Conservation (phyloP, 1,284 basidiomycete species). For the Melampsora larici-populina region DNA sequence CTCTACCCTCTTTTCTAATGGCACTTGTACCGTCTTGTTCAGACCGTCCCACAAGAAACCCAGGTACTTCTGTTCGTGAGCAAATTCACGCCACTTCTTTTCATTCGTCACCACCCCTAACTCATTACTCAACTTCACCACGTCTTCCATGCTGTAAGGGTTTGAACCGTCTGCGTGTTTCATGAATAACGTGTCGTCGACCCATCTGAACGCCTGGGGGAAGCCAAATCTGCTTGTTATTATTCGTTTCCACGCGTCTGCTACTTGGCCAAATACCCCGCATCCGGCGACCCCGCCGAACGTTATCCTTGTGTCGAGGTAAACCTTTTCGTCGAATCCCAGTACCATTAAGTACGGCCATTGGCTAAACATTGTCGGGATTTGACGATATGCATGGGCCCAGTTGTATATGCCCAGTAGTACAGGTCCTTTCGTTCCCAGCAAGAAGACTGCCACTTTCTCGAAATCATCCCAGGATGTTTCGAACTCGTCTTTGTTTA, state of each 20-base stretch:
- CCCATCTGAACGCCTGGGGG: slow-evolving; percentile 2
- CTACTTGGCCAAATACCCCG: slow-evolving; percentile 2
- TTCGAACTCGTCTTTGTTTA: too few relatives aligned
- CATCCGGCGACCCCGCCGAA: background rate
- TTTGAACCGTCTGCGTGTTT: too few relatives aligned
- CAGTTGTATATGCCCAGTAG: background rate
- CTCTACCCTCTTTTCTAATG: background rate
- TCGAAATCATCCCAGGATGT: too few relatives aligned
- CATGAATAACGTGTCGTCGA: slow-evolving; percentile 5
- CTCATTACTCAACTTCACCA: background rate
- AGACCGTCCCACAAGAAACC: background rate
- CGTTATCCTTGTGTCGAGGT: background rate
- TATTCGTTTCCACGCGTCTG: slow-evolving; percentile 4
- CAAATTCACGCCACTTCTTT: background rate
- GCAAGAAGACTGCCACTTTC: background rate
- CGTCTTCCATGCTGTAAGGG: background rate
- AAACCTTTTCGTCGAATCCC: background rate
- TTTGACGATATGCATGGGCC: slow-evolving; percentile 1
- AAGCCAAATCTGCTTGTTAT: background rate
- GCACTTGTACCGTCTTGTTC: background rate
- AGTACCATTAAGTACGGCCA: too few relatives aligned
- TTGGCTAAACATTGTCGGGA: background rate
- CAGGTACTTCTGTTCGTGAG: background rate
- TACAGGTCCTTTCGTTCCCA: background rate
- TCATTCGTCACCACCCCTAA: background rate